Percentiles rank a stretch among this genome's conserved stretches.
Conservation (phyloP, 2,329 filamentous ascomycete species). For the Botrytis fragariae region DNA sequence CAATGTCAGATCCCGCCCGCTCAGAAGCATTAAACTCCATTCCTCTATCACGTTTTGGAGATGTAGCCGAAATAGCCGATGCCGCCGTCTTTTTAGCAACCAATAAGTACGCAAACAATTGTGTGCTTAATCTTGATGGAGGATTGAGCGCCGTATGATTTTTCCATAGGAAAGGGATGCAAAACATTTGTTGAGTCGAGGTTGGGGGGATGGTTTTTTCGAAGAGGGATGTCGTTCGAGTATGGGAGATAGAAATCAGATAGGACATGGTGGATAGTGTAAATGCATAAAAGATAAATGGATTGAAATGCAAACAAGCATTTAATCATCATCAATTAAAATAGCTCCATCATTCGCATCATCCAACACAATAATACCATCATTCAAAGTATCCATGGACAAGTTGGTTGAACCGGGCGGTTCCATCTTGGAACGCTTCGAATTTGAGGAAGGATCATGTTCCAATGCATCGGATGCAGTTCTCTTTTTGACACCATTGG, state of each 20-base stretch:
- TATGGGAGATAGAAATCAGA: neutral
- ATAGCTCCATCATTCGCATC: constrained; percentile 57
- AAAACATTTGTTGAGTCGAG: neutral
- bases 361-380: constrained; percentile 35
- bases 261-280: neutral
- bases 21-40: constrained; percentile 50
- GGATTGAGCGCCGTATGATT: constrained; percentile 67
- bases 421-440: constrained; percentile 36
- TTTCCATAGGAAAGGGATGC: neutral
- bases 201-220: neutral
- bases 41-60: constrained; percentile 65
- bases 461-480: constrained; percentile 29
- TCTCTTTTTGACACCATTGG: constrained; percentile 37
- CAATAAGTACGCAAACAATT: constrained; percentile 84
- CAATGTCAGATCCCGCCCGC: constrained; percentile 43
- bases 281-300: neutral
- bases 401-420: constrained; percentile 37
- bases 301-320: neutral
- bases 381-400: constrained; percentile 29
- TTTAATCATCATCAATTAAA: constrained; percentile 62
- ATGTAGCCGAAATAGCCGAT: constrained; percentile 71
- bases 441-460: constrained; percentile 22
- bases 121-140: constrained; percentile 80
- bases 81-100: constrained; percentile 73
- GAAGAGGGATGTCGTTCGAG: neutral